Percentiles rank a stretch among this genome's conserved stretches.
phyloP scores from a whole-genome alignment of 2,329 filamentous ascomycete genomes.

The Ceratocystis cubensis region DNA sequence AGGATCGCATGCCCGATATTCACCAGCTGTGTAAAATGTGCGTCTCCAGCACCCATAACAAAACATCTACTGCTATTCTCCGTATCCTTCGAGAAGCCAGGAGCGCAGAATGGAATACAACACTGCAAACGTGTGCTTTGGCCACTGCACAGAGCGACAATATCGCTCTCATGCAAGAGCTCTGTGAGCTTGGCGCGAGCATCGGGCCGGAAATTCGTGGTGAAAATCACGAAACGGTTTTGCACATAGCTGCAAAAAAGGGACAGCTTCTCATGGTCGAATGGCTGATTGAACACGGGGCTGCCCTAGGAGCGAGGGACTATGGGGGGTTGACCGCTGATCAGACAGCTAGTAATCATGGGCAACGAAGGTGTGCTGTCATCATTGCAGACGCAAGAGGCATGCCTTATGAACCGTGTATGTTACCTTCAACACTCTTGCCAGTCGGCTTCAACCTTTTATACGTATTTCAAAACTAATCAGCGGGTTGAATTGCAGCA shows the following conservation, averaged over 20 bases:
- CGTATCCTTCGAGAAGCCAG: not conserved
- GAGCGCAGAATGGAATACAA: not conserved
- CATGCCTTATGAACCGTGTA: not conserved
- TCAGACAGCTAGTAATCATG: not conserved
- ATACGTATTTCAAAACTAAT: too few species aligned
- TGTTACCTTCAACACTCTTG: not conserved
- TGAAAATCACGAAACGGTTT: conserved; percentile 10
- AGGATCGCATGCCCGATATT: not conserved
- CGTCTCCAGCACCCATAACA: conserved; percentile 21
- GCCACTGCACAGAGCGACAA: conserved; percentile 16
- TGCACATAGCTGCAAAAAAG: conserved; percentile 15
- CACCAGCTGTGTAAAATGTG: conserved; percentile 20
- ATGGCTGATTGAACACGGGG: conserved; percentile 13
- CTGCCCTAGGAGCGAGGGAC: conserved; percentile 11
- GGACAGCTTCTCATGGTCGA: conserved; percentile 11
- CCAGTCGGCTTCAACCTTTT: not conserved
- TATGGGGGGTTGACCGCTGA: conserved; percentile 6
- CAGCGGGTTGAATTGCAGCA: too few species aligned
- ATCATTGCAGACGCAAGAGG: conserved; percentile 6
- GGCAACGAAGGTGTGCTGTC: conserved; percentile 1
- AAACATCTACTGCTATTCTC: conserved; percentile 20
- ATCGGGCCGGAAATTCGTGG: conserved; percentile 10
- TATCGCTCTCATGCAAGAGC: conserved; percentile 16
- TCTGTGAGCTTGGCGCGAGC: not conserved
- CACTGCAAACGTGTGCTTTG: conserved; percentile 11